These are phyloP conservation scores for Sonneratia caseolaris DNA, from an alignment of 345 rosid genomes.

Conservation along the genomic window DNA sequence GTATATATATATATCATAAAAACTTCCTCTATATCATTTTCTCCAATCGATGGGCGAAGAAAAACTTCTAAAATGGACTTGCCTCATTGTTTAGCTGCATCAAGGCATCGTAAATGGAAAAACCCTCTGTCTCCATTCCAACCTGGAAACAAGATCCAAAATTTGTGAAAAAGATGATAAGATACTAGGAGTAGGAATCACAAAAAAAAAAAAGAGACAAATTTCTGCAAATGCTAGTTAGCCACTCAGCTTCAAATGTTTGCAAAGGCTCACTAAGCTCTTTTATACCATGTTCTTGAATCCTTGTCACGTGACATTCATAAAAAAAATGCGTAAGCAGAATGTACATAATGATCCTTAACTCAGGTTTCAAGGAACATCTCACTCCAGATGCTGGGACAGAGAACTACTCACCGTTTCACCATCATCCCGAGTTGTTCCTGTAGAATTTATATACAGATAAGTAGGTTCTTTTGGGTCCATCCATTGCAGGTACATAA, in stretches of 20 bases:
- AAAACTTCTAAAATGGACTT: background rate
- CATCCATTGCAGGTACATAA: constrained; percentile 76
- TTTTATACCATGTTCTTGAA: background rate
- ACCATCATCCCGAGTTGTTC: constrained; percentile 88
- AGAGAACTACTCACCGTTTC: constrained; percentile 46
- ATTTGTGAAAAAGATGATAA: background rate
- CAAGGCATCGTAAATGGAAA: constrained; percentile 78
- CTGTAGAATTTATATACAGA: constrained; percentile 76
- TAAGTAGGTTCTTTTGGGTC: constrained; percentile 69
- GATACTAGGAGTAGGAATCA: background rate
- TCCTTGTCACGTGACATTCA: background rate
- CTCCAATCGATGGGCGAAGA: background rate
- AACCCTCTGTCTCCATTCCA: constrained; percentile 82
- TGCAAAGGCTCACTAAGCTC: background rate
- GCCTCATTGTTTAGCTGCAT: constrained; percentile 69
- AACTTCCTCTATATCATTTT: background rate
- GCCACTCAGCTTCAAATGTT: background rate
- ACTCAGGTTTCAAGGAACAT: background rate
- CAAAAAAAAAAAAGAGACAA: too few species aligned
- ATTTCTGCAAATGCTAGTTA: too few species aligned
- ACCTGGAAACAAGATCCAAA: constrained; percentile 34
- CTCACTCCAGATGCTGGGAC: constrained; percentile 1
- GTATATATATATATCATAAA: too few species aligned
- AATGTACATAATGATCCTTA: background rate
- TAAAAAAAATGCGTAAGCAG: background rate